phyloP scores from a whole-genome alignment of 169 alveolate species.

The Cryptosporidium tyzzeri region DNA sequence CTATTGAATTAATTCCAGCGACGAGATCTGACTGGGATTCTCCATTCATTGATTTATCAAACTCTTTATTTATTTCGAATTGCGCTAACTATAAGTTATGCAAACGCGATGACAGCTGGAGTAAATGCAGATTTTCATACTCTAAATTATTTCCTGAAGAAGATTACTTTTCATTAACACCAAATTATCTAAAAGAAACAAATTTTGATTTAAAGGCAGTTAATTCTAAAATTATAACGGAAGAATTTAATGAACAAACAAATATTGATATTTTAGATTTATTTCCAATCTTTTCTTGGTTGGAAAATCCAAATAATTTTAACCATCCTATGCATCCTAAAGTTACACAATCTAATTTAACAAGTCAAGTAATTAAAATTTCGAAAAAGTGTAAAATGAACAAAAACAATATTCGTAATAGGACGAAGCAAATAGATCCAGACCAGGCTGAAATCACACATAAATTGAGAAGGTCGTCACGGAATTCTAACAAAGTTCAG shows the following conservation, averaged over 20 bases:
- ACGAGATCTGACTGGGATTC: constrained; percentile 50
- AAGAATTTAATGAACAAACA: background rate
- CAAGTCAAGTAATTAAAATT: background rate
- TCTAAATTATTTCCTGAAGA: background rate
- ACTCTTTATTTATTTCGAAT: constrained; percentile 7
- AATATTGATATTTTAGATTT: constrained; percentile 56
- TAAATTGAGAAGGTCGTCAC: constrained; percentile 39
- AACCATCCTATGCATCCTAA: constrained; percentile 12
- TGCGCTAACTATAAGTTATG: background rate
- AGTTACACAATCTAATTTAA: background rate
- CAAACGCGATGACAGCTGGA: constrained; percentile 6
- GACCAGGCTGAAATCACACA: background rate
- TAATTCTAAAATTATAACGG: background rate
- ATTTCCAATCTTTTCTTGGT: constrained; percentile 61
- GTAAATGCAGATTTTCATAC: constrained; percentile 12
- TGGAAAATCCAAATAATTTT: constrained; percentile 17
- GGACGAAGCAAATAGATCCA: background rate
- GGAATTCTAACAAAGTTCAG: constrained; percentile 6
- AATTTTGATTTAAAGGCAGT: background rate
- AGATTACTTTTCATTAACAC: background rate
- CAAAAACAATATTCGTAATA: constrained; percentile 5
- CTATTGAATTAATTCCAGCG: constrained; percentile 49
- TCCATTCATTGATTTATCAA: constrained; percentile 37
- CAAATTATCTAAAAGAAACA: background rate
- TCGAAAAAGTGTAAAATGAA: constrained; percentile 1